Evolutionary conservation across 139 green algal species (phyloP).

Genomic region (Chlorokybus atmophyticus): DNA sequence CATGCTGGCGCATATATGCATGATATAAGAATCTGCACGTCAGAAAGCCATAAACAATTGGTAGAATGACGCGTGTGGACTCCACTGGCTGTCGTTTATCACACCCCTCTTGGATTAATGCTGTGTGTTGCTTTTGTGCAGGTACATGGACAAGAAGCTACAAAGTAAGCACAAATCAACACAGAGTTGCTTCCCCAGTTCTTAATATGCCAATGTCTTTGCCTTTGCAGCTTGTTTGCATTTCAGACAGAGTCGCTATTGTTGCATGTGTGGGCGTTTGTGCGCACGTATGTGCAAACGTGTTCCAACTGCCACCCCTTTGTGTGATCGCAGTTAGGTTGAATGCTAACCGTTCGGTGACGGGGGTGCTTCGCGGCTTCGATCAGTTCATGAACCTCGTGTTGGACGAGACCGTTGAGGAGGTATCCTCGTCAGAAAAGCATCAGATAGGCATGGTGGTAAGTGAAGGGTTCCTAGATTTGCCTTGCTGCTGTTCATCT

Average conservation of each 20-base stretch:
- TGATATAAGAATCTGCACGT: too few relatives aligned
- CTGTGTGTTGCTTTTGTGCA: too few relatives aligned
- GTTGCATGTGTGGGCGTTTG: too few relatives aligned
- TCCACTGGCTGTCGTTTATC: too few relatives aligned
- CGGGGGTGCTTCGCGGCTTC: slow-evolving; percentile 85
- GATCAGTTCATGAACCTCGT: slow-evolving; percentile 99
- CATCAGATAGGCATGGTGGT: slow-evolving; percentile 98
- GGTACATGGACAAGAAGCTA: slow-evolving; percentile 33
- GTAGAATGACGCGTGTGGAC: too few relatives aligned
- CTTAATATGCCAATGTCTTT: not conserved
- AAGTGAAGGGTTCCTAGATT: slow-evolving; percentile 1
- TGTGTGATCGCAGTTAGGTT: slow-evolving; percentile 64
- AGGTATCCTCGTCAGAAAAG: slow-evolving; percentile 40
- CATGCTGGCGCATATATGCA: too few relatives aligned
- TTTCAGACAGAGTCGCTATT: too few relatives aligned
- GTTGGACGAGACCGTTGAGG: slow-evolving; percentile 82
- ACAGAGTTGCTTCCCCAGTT: not conserved
- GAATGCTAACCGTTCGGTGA: slow-evolving; percentile 87
- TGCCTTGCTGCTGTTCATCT: not conserved
- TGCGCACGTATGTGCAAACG: too few relatives aligned
- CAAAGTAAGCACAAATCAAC: slow-evolving; percentile 12
- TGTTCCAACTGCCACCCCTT: too few relatives aligned
- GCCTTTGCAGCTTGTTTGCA: too few relatives aligned
- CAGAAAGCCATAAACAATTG: too few relatives aligned
- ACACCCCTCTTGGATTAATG: too few relatives aligned